Conservation (phyloP, 1,284 basidiomycete genomes). For the Pseudozyma sp. region DNA sequence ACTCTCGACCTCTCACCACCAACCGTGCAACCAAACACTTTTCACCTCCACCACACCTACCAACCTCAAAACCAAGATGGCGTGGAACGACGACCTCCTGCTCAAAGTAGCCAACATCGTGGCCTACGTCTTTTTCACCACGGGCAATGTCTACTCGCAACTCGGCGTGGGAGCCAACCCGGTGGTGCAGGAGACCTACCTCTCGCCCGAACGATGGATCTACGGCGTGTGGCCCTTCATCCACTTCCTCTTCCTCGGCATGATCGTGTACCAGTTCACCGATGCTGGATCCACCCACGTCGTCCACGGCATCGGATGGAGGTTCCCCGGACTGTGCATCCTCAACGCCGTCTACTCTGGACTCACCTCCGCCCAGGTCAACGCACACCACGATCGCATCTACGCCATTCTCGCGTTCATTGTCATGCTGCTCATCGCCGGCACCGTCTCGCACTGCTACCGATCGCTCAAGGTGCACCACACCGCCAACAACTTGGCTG, state of each 20-base stretch:
- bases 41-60: background rate
- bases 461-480: conserved; percentile 89
- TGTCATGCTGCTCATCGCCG: conserved; percentile 84
- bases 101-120: conserved; percentile 79
- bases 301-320: conserved; percentile 86
- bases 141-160: conserved; percentile 86
- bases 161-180: conserved; percentile 69
- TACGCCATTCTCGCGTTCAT: conserved; percentile 83
- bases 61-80: conserved; percentile 24
- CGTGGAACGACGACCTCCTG: conserved; percentile 54
- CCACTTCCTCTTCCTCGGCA: conserved; percentile 84
- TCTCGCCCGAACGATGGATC: conserved; percentile 88
- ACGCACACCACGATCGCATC: conserved; percentile 72
- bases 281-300: conserved; percentile 81
- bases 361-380: conserved; percentile 69
- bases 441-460: conserved; percentile 88
- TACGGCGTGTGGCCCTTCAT: conserved; percentile 83
- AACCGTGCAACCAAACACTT: background rate
- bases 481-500: conserved; percentile 73
- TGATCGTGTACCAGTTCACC: conserved; percentile 64
- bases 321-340: conserved; percentile 84
- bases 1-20: background rate
- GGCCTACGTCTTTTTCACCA: conserved; percentile 83
- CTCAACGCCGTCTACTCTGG: conserved; percentile 88
- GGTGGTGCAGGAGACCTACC: conserved; percentile 76